phyloP scores from a whole-genome alignment of 2,329 filamentous ascomycete species.

The Fusarium sp. region DNA sequence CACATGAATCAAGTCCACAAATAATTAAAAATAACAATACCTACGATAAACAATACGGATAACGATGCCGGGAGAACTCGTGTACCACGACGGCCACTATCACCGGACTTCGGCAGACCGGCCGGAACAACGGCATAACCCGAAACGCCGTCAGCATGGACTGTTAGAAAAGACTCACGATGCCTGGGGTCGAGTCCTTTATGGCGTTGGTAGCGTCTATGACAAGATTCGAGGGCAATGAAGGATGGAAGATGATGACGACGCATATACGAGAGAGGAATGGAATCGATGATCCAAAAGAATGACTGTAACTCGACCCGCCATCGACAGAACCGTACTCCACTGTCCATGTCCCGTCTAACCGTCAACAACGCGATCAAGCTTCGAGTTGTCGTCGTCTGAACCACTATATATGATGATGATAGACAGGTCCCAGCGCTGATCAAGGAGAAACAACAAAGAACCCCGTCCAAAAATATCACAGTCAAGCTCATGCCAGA shows the following conservation, averaged over 20 bases:
- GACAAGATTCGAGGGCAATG: constrained; percentile 46
- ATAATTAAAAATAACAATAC: constrained; percentile 7
- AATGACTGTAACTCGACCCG: constrained; percentile 12
- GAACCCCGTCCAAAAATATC: constrained; percentile 17
- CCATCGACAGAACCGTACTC: background rate
- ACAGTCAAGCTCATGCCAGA: constrained; percentile 19
- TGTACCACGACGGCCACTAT: constrained; percentile 46
- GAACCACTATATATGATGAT: constrained; percentile 29
- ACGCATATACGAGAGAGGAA: constrained; percentile 26
- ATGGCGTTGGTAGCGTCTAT: constrained; percentile 49
- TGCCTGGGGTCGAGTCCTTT: constrained; percentile 51
- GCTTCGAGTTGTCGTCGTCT: background rate
- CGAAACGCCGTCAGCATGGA: constrained; percentile 22
- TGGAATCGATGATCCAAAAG: constrained; percentile 8
- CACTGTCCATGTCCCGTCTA: constrained; percentile 7
- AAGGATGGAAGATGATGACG: constrained; percentile 21
- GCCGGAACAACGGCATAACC: constrained; percentile 16
- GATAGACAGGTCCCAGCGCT: constrained; percentile 24
- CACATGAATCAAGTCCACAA: background rate
- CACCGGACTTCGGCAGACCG: constrained; percentile 24
- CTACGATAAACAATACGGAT: background rate
- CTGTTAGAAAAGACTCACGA: constrained; percentile 48
- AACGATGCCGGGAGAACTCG: constrained; percentile 37
- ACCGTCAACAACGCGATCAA: constrained; percentile 1
- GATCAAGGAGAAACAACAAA: constrained; percentile 16